These are phyloP conservation scores for Tolypocladium ovalisporum DNA, from an alignment of 2,329 filamentous ascomycete genomes.

Conservation along the genomic window DNA sequence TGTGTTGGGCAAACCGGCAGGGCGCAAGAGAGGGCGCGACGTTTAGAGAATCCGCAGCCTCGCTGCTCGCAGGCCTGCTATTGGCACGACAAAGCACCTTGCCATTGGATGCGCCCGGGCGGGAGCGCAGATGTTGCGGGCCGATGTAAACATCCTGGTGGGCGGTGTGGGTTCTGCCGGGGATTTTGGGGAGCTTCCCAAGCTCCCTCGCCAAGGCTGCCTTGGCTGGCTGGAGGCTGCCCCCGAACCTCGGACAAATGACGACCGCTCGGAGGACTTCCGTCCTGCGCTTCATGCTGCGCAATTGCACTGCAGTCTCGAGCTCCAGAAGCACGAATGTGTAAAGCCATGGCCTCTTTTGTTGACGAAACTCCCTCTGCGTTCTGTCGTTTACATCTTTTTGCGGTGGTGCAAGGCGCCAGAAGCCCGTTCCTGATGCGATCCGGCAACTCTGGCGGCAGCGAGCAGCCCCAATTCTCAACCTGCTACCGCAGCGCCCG, in stretches of 20 bases:
- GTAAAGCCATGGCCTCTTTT: background rate
- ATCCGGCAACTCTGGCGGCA: background rate
- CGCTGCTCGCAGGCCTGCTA: conserved; percentile 14
- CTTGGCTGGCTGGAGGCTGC: background rate
- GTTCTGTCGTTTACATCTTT: background rate
- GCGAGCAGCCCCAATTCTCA: too few species aligned
- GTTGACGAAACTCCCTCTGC: background rate
- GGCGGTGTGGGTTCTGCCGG: conserved; percentile 26
- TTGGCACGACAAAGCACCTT: conserved; percentile 4
- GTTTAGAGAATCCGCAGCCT: conserved; percentile 20
- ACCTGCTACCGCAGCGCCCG: background rate
- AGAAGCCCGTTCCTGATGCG: background rate
- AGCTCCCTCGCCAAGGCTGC: background rate
- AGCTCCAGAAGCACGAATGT: too few species aligned
- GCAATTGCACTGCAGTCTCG: background rate
- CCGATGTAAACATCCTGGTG: conserved; percentile 13
- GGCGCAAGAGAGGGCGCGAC: conserved; percentile 1
- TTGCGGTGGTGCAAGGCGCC: background rate
- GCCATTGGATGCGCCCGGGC: conserved; percentile 10
- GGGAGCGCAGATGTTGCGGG: conserved; percentile 12
- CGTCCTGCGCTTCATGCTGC: background rate
- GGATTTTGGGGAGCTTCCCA: conserved; percentile 2
- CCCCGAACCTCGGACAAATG: background rate
- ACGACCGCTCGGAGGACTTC: background rate
- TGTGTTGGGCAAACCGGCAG: conserved; percentile 1